These are phyloP conservation scores for Vitis amurensis DNA, from an alignment of 164 flowering plant genomes.

Conservation along the genomic window DNA sequence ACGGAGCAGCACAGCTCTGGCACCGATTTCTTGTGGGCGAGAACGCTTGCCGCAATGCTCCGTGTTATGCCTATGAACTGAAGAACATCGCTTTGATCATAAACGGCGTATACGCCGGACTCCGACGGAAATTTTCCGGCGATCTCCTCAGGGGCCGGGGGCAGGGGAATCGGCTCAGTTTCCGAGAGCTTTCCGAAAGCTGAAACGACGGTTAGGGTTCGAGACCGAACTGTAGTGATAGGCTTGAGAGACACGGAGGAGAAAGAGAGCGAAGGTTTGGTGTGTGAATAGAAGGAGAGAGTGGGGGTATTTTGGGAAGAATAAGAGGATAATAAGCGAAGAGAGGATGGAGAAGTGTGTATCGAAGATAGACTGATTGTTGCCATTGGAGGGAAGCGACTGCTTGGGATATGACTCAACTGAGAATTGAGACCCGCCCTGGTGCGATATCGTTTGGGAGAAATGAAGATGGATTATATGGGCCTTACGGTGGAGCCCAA, in stretches of 20 bases:
- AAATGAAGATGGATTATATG: too few species aligned
- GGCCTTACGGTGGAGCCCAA: too few species aligned
- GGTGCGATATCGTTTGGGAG: too few species aligned
- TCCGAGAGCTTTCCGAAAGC: conserved; percentile 64
- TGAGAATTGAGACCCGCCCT: too few species aligned
- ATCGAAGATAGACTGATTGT: conserved; percentile 34
- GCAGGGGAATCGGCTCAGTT: conserved; percentile 39
- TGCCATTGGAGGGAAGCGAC: conserved; percentile 34
- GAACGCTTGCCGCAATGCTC: conserved; percentile 67
- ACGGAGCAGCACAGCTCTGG: conserved; percentile 77
- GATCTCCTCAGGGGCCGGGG: conserved; percentile 30
- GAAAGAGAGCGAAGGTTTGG: conserved; percentile 22
- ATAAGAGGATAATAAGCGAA: conserved; percentile 7
- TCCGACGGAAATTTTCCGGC: conserved; percentile 43
- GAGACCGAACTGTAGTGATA: conserved; percentile 14
- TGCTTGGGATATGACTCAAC: too few species aligned
- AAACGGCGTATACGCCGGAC: conserved; percentile 85
- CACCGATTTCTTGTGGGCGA: conserved; percentile 59
- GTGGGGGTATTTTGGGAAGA: conserved; percentile 30
- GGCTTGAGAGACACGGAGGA: conserved; percentile 21
- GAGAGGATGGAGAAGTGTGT: conserved; percentile 15
- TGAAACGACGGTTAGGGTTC: conserved; percentile 29
- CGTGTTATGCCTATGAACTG: conserved; percentile 90
- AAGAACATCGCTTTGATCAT: conserved; percentile 50
- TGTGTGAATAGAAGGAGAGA: conserved; percentile 26